Evolutionary conservation across 164 flowering plant species (phyloP).

Genomic region (Houttuynia cordata): DNA sequence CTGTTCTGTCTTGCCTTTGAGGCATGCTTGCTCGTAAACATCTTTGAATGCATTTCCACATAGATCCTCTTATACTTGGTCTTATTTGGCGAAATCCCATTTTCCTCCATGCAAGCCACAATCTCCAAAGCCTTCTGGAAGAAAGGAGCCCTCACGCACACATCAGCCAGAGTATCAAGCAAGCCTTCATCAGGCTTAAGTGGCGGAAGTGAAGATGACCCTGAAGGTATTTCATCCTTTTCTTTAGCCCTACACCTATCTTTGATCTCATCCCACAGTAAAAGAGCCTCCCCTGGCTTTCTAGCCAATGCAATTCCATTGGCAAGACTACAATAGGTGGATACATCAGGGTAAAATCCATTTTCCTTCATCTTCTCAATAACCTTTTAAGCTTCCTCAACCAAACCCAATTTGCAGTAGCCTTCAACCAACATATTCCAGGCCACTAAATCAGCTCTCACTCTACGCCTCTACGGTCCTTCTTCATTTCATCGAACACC

Average conservation of each 20-base stretch:
- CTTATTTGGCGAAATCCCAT: slow-evolving; percentile 83
- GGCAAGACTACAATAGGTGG: slow-evolving; percentile 88
- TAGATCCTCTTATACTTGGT: slow-evolving; percentile 72
- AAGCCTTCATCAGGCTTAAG: slow-evolving; percentile 81
- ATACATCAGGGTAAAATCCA: slow-evolving; percentile 61
- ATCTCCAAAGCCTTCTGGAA: slow-evolving; percentile 88
- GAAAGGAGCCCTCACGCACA: slow-evolving; percentile 89
- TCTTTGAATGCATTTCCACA: slow-evolving; percentile 95
- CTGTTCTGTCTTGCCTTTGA: slow-evolving; percentile 87
- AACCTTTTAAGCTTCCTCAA: slow-evolving; percentile 66
- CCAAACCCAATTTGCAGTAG: slow-evolving; percentile 57
- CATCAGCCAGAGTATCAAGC: slow-evolving; percentile 77
- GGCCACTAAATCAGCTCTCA: slow-evolving; percentile 72
- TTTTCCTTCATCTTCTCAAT: slow-evolving; percentile 57
- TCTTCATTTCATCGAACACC: slow-evolving; percentile 82
- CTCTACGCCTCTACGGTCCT: slow-evolving; percentile 74
- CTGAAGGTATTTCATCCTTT: slow-evolving; percentile 15
- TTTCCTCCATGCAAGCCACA: slow-evolving; percentile 92
- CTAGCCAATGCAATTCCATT: slow-evolving; percentile 76
- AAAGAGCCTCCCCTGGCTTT: slow-evolving; percentile 87
- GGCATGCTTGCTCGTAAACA: slow-evolving; percentile 98
- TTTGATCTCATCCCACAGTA: slow-evolving; percentile 90
- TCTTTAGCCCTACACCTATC: slow-evolving; percentile 35
- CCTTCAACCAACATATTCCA: slow-evolving; percentile 96
- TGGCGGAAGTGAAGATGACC: slow-evolving; percentile 26